phyloP scores from a whole-genome alignment of 192 early-diverging fungal genomes.

The Anaeromyces robustus region DNA sequence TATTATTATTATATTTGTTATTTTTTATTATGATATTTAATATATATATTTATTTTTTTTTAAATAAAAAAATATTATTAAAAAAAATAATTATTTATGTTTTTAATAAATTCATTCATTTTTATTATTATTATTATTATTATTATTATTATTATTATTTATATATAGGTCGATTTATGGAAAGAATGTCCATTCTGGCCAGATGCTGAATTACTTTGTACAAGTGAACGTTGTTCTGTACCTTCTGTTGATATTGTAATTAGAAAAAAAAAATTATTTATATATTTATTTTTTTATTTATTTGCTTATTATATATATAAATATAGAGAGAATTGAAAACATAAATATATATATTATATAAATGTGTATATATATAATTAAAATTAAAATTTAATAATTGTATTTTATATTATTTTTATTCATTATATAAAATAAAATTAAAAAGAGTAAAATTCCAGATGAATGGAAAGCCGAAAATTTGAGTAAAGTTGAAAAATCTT shows the following conservation, averaged over 20 bases:
- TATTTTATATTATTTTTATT: too few relatives aligned
- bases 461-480: slow-evolving; percentile 41
- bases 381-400: too few relatives aligned
- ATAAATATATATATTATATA: neutral
- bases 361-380: neutral
- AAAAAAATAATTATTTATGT: too few relatives aligned
- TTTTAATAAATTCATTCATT: too few relatives aligned
- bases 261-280: neutral
- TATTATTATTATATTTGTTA: too few relatives aligned
- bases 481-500: slow-evolving; percentile 53
- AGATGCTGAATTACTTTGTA: slow-evolving; percentile 58
- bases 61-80: too few relatives aligned
- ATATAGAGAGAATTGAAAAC: slow-evolving; percentile 2
- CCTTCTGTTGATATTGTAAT: slow-evolving; percentile 35
- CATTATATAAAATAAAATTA: too few relatives aligned
- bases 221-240: slow-evolving; percentile 72
- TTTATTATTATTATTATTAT: too few relatives aligned
- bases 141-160: neutral
- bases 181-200: slow-evolving; percentile 82
- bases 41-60: too few relatives aligned
- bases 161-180: slow-evolving; percentile 61
- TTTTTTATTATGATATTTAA: too few relatives aligned
- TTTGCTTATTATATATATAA: too few relatives aligned
- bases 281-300: too few relatives aligned
- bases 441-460: slow-evolving; percentile 24